Evolutionary conservation across 495 filamentous ascomycete species (phyloP), one percentile per base, ranked within the genome.

Genomic region (Astrothelium macrocarpum): DNA sequence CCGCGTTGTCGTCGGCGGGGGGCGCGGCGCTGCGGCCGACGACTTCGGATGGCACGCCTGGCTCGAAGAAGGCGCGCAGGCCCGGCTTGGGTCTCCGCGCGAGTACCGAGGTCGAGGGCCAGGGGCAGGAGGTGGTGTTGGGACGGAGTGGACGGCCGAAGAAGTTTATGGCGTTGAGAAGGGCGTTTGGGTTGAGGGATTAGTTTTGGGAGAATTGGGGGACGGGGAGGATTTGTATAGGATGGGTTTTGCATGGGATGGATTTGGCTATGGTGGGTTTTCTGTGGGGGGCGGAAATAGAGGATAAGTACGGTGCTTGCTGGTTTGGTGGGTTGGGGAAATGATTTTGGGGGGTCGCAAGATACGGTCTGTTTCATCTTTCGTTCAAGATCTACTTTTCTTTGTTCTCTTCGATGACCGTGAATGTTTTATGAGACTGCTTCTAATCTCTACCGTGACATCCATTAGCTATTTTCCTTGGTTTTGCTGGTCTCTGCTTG

Each of bases 111-210:
- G 68, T 49, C 45, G 26, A 53, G 56, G 23, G 45, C 31, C 18
- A 43, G 12, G 66, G 61, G 20, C 64, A 64, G 36, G 66, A 62
- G 53, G 63, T 71, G 26, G 66, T 72, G 62, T 39, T 70, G 61
- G 59, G 66, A 49, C 31, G 71, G 62, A 69, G 68, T 42, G 71
- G 73, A 64, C 84, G 81, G 76, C 84, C 83, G 77, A 86, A 85
- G 78, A 83, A 79, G 72, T 86, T 86, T 68, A 76, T 75, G 46
- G 67, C 72, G 43, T 66, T 86, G 70, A 79, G 83, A 70, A 76
- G 76, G 65, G 81, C 80, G 68, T 85, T 86, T 74, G 74, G 80
- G 42, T 69, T 85, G 58, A 71, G 80, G 68, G 78, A 81, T 63
- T 85, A 73, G 75, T 70, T 43, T 67, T 63, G 23, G 59, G 20